Evolutionary conservation across 2,329 filamentous ascomycete species (phyloP).

Genomic region (Pseudocercospora eumusae): DNA sequence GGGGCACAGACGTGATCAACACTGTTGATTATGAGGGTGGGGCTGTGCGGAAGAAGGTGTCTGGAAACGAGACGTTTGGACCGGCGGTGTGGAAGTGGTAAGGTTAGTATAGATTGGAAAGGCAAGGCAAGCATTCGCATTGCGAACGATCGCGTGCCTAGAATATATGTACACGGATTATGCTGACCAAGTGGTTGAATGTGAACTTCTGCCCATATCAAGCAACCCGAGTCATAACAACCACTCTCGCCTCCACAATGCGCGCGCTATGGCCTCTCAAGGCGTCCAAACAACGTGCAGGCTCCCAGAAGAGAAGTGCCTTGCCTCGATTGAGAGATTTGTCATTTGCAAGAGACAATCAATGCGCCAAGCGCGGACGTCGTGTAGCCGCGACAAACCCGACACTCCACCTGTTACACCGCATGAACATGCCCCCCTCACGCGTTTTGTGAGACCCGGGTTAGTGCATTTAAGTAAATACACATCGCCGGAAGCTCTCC

Average conservation of each 20-base stretch:
- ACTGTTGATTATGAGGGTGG: slow-evolving; percentile 24
- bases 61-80: slow-evolving; percentile 66
- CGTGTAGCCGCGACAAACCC: slow-evolving; percentile 4
- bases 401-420: background rate
- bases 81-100: slow-evolving; percentile 45
- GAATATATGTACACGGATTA: too few species aligned
- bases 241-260: too few species aligned
- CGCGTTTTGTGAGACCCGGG: background rate
- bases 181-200: background rate
- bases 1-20: slow-evolving; percentile 23
- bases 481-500: background rate
- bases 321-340: background rate
- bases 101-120: background rate
- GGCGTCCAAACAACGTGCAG: background rate
- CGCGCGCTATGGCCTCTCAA: background rate
- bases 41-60: slow-evolving; percentile 48
- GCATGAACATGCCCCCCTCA: slow-evolving; percentile 1
- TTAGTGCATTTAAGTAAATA: background rate
- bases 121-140: background rate
- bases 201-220: background rate
- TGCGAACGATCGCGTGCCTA: background rate
- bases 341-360: background rate
- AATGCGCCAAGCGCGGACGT: too few species aligned
- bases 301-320: background rate
- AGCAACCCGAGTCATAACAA: background rate